phyloP scores from a whole-genome alignment of 1,284 basidiomycete genomes.

The Bjerkandera adusta region DNA sequence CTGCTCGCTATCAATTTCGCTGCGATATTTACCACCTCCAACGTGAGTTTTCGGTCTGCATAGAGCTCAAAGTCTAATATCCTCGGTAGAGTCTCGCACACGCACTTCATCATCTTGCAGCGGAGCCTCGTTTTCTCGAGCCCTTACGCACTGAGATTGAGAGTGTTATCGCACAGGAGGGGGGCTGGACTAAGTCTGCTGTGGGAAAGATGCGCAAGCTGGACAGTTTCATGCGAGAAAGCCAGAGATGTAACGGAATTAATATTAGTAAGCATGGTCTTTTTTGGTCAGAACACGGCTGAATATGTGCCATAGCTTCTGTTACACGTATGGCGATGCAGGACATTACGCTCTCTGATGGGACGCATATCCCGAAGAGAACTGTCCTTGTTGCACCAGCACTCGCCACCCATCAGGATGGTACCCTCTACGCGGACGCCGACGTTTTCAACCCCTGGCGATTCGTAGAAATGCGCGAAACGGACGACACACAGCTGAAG shows the following conservation, averaged over 20 bases:
- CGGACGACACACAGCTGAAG: constrained; percentile 22
- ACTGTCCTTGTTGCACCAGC: constrained; percentile 41
- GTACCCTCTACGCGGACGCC: constrained; percentile 39
- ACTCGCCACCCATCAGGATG: constrained; percentile 39
- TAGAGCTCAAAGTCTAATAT: too few species aligned
- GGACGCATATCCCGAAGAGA: constrained; percentile 41
- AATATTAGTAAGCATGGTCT: constrained; percentile 18
- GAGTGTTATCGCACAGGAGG: constrained; percentile 29
- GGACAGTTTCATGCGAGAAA: constrained; percentile 52
- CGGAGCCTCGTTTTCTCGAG: constrained; percentile 36
- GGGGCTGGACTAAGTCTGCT: constrained; percentile 45
- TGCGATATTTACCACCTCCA: constrained; percentile 29
- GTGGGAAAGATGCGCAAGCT: constrained; percentile 45
- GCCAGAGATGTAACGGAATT: constrained; percentile 36
- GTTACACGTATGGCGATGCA: constrained; percentile 25
- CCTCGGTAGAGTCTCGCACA: constrained; percentile 36
- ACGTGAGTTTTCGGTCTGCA: constrained; percentile 16
- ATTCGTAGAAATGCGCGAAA: constrained; percentile 40
- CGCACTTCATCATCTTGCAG: constrained; percentile 39
- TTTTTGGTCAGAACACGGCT: too few species aligned
- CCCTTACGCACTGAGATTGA: constrained; percentile 46
- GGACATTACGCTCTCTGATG: constrained; percentile 38
- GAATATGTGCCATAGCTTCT: constrained; percentile 26
- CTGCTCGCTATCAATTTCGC: constrained; percentile 28
- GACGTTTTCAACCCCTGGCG: constrained; percentile 43